phyloP scores from a whole-genome alignment of 495 filamentous ascomycete genomes.

The Podospora sp. region DNA sequence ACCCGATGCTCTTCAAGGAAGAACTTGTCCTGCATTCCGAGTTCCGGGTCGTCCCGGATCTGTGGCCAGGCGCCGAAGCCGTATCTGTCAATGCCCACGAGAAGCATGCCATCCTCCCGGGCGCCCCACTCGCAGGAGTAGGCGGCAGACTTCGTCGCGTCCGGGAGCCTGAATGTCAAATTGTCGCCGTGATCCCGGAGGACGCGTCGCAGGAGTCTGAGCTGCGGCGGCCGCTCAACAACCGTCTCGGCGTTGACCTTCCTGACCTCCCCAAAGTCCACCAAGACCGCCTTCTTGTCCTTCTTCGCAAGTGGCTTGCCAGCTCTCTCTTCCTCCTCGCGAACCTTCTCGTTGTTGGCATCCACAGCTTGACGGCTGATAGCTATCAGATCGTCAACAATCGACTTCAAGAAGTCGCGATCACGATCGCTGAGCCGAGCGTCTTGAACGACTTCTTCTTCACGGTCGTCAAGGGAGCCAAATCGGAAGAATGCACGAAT shows the following conservation, averaged over 20 bases:
- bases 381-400: conserved; percentile 54
- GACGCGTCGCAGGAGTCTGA: conserved; percentile 78
- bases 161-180: conserved; percentile 79
- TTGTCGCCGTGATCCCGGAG: conserved; percentile 64
- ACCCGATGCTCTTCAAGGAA: conserved; percentile 98
- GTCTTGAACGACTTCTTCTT: conserved; percentile 82
- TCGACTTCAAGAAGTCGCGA: conserved; percentile 68
- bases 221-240: conserved; percentile 82
- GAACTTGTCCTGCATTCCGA: conserved; percentile 87
- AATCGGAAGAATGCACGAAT: conserved; percentile 84
- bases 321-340: conserved; percentile 70
- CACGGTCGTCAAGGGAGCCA: conserved; percentile 82
- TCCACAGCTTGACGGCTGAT: conserved; percentile 69
- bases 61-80: conserved; percentile 92
- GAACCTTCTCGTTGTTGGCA: conserved; percentile 65
- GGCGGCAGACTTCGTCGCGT: conserved; percentile 82
- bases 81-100: conserved; percentile 86
- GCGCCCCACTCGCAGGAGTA: conserved; percentile 91
- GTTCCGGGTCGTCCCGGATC: conserved; percentile 88
- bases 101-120: conserved; percentile 95
- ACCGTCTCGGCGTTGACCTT: conserved; percentile 94
- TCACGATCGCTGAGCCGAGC: conserved; percentile 82
- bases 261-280: conserved; percentile 88
- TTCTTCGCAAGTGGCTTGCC: conserved; percentile 87
- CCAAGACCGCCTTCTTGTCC: conserved; percentile 92